phyloP scores from a whole-genome alignment of 495 filamentous ascomycete genomes.

The Glutinoglossum americanum region DNA sequence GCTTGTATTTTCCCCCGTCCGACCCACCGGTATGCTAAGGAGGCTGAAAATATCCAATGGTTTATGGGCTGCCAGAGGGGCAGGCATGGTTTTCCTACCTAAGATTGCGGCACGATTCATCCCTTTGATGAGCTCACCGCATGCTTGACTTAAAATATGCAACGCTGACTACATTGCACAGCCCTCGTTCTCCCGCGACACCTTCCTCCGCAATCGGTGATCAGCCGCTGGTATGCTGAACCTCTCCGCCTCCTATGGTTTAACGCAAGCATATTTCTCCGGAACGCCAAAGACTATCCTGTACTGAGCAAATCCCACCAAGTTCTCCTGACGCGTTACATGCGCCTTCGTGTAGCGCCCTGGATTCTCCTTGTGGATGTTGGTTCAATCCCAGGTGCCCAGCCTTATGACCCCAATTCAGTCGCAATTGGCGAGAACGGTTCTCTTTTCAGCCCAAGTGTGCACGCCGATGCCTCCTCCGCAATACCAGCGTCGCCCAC shows the following conservation, averaged over 20 bases:
- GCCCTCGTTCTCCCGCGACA: constrained; percentile 37
- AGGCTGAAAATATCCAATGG: too few species aligned
- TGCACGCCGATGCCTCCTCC: constrained; percentile 10
- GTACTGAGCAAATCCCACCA: constrained; percentile 69
- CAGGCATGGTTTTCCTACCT: not conserved
- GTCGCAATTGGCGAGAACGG: constrained; percentile 14
- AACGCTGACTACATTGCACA: not conserved
- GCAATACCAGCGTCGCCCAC: constrained; percentile 28
- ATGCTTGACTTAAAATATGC: not conserved
- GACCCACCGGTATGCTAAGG: not conserved
- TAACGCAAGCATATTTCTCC: constrained; percentile 41
- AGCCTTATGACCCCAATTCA: constrained; percentile 16
- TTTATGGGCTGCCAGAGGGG: too few species aligned
- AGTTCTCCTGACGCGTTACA: constrained; percentile 53
- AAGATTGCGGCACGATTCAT: not conserved
- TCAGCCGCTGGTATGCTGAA: constrained; percentile 86
- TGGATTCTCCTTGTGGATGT: constrained; percentile 68
- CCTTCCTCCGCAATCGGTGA: constrained; percentile 48
- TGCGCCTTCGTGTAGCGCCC: constrained; percentile 57
- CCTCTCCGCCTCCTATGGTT: constrained; percentile 65
- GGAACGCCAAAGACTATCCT: constrained; percentile 60
- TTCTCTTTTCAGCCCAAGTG: not conserved
- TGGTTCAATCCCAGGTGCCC: constrained; percentile 37
- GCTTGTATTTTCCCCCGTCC: not conserved
- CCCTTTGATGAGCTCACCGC: not conserved